Evolutionary conservation across 345 rosid genomes (phyloP).

Genomic region (Microthlaspi erraticum): DNA sequence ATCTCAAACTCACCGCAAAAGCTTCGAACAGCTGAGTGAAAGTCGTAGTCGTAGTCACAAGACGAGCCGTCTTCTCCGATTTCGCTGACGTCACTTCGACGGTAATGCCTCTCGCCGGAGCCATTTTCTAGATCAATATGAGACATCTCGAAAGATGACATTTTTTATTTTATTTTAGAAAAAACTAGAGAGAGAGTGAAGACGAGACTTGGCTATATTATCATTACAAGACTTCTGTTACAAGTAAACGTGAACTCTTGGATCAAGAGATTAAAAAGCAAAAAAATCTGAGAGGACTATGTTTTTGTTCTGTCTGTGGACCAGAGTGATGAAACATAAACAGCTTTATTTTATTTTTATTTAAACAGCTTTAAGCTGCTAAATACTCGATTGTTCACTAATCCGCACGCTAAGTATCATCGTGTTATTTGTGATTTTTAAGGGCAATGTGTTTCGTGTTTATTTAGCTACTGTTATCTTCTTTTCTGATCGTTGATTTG

Average conservation of each 20-base stretch:
- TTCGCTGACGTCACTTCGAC: slow-evolving; percentile 39
- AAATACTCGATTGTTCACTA: slow-evolving; percentile 43
- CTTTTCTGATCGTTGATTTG: slow-evolving; percentile 22
- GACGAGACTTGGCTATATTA: slow-evolving; percentile 30
- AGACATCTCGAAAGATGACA: slow-evolving; percentile 41
- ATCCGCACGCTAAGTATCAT: slow-evolving; percentile 51
- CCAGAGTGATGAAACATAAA: slow-evolving; percentile 41
- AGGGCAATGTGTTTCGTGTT: slow-evolving; percentile 30
- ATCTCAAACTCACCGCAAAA: slow-evolving; percentile 48
- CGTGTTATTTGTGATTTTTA: slow-evolving; percentile 34
- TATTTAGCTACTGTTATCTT: background rate
- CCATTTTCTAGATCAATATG: slow-evolving; percentile 38
- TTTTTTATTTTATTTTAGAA: slow-evolving; percentile 12
- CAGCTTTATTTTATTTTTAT: slow-evolving; percentile 24
- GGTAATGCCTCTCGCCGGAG: slow-evolving; percentile 32
- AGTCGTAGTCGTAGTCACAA: slow-evolving; percentile 44
- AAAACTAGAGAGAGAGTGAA: slow-evolving; percentile 19
- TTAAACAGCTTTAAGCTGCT: slow-evolving; percentile 43
- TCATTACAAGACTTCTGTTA: slow-evolving; percentile 43
- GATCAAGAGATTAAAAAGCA: slow-evolving; percentile 42
- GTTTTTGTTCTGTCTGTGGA: slow-evolving; percentile 46
- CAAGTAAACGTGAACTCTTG: slow-evolving; percentile 48
- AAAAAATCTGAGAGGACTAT: slow-evolving; percentile 30
- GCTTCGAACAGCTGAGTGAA: slow-evolving; percentile 48
- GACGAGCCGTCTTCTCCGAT: slow-evolving; percentile 43